phyloP scores from a whole-genome alignment of 129 eudicot species.

The Heracleum sosnowskyi region DNA sequence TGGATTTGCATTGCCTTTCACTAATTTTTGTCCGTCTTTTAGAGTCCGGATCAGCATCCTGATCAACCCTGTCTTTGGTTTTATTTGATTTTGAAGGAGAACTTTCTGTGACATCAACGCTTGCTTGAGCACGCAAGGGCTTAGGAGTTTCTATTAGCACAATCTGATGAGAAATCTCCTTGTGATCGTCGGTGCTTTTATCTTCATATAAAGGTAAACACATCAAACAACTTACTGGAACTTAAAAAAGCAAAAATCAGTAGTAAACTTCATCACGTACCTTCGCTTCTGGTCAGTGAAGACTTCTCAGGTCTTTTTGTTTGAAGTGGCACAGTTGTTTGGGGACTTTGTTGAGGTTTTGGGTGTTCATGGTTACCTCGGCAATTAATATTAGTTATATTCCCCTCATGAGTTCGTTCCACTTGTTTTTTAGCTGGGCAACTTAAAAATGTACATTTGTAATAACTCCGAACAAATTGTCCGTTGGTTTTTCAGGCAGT shows the following conservation, averaged over 20 bases:
- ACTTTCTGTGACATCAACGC: constrained; percentile 21
- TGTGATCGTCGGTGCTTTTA: constrained; percentile 28
- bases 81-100: constrained; percentile 32
- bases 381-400: constrained; percentile 56
- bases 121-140: constrained; percentile 18
- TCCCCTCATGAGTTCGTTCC: constrained; percentile 74
- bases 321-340: constrained; percentile 36
- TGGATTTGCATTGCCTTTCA: constrained; percentile 82
- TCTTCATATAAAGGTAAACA: constrained; percentile 27
- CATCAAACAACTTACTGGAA: constrained; percentile 19
- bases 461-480: constrained; percentile 82
- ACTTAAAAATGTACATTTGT: constrained; percentile 62
- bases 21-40: constrained; percentile 91
- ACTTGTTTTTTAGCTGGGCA: constrained; percentile 83
- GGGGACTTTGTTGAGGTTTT: constrained; percentile 45
- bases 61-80: constrained; percentile 25
- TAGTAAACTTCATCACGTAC: constrained; percentile 23
- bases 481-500: too few species aligned
- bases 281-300: constrained; percentile 27
- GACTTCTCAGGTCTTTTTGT: constrained; percentile 33
- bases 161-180: constrained; percentile 23
- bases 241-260: constrained; percentile 7
- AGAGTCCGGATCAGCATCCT: constrained; percentile 33
- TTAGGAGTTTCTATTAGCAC: constrained; percentile 28
- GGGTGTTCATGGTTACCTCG: constrained; percentile 76